phyloP scores from a whole-genome alignment of 495 filamentous ascomycete genomes.

The Podospora conica region DNA sequence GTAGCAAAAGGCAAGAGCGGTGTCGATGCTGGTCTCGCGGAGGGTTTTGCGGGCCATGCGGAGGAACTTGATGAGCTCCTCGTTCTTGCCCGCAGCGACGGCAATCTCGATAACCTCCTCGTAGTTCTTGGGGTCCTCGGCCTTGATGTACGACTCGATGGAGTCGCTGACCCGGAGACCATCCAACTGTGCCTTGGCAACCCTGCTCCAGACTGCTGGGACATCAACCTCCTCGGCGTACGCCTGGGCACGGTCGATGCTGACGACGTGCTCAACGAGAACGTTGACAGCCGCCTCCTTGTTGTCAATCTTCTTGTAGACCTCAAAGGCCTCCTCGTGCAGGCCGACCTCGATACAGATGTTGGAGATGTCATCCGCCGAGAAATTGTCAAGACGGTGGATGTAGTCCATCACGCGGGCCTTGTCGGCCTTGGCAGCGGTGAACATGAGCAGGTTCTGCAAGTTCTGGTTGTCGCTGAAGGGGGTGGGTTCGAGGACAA shows the following conservation, averaged over 20 bases:
- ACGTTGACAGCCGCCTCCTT: constrained; percentile 83
- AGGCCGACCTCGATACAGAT: constrained; percentile 93
- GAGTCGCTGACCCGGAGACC: constrained; percentile 89
- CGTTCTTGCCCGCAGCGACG: constrained; percentile 93
- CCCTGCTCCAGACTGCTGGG: constrained; percentile 97
- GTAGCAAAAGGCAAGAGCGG: constrained; percentile 85
- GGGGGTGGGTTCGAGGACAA: constrained; percentile 91
- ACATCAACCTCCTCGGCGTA: constrained; percentile 95
- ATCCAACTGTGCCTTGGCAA: constrained; percentile 97
- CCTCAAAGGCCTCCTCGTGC: constrained; percentile 95
- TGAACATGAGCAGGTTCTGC: constrained; percentile 95
- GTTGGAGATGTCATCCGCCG: constrained; percentile 83
- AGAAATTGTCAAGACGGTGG: constrained; percentile 81
- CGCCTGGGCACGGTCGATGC: constrained; percentile 94
- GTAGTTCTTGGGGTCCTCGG: constrained; percentile 88
- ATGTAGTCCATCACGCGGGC: constrained; percentile 95
- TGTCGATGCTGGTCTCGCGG: constrained; percentile 91
- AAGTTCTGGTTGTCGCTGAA: constrained; percentile 96
- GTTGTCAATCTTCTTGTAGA: constrained; percentile 95
- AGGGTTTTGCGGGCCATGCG: constrained; percentile 96
- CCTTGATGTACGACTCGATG: constrained; percentile 95
- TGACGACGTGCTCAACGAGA: constrained; percentile 93
- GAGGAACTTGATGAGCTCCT: constrained; percentile 94
- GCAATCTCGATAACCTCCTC: constrained; percentile 93
- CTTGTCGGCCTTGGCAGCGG: constrained; percentile 95